Base-by-base conservation (phyloP, 164 flowering plant species). In the Dillenia suffruticosa region DNA sequence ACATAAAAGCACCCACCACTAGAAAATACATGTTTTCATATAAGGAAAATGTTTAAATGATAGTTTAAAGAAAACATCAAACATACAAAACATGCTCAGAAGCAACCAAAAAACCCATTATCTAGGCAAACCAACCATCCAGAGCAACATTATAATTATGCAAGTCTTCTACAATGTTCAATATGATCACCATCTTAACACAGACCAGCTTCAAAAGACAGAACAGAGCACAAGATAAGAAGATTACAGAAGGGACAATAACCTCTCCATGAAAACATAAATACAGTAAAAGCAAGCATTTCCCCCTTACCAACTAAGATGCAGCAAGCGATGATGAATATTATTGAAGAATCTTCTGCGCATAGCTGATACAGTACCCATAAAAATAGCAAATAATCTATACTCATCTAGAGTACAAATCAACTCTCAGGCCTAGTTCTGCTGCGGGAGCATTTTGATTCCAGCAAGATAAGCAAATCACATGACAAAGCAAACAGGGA, bases 271-370 rank as follows among this genome's bases (percentile, higher is more conserved):
- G 11, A 8, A 55, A 32, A 63, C 54, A 19, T 14, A 61, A 11
- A 61, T 24, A 57, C 15, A 51, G 13, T 56, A 48, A 54, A 61
- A 63, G 56, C 51, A 54, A 62, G 44, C 56, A 54, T 63, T 64
- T 64, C 61, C 32, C 64, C 53, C 79, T 76, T 76, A 76, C 79
- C 79, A 72, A 72, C 79, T 76, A 72, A 46, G 70, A 74, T 56
- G 85, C 84, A 74, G 81, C 87, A 82, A 81, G n/a, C n/a, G n/a
- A n/a, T n/a, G n/a, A n/a, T n/a, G n/a, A n/a, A n/a, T n/a, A n/a
- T n/a, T n/a, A n/a, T 72, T 80, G 78, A 82, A 74, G 78, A 74
- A 72, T 68, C 84, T 72, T 74, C 85, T 69, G 80, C 73, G 77
- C 78, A 67, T 73, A 57, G 84, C 76, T 74, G 81, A 70, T 72